Base-by-base conservation (phyloP, 1,284 basidiomycete genomes). In the Cryptococcus floricola region DNA sequence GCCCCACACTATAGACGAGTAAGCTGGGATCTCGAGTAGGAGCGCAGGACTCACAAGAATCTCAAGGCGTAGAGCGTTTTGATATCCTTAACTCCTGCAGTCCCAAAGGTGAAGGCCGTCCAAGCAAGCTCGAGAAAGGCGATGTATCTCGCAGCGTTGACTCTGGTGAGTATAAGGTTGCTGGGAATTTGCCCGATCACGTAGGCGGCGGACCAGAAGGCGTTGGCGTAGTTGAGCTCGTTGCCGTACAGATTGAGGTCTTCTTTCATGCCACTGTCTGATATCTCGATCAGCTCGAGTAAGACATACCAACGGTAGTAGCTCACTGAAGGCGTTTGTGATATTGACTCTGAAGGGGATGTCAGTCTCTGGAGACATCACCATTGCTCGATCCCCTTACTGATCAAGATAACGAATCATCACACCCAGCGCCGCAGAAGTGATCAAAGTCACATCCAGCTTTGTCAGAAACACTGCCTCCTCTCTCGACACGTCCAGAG, bases 161-260 rank as follows among this genome's bases (percentile, higher is more conserved):
- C 63, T 45, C 67, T 49, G 10, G 67, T 68, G 13, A 68, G 54
- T 16, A 68, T 44, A 23, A 69, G 53, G 47, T 67, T 69, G 39
- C 50, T 54, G 25, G 62, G 62, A 23, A 69, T 63, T 48, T 69
- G 67, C 13, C 67, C 65, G 39, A 66, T 57, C n/a, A 66, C 64
- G 50, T 68, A 68, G 19, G 64, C 66, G 10, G 65, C 66, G 25
- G 48, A 53, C 67, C 67, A 67, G 41, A 69, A 52, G 2, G 66
- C 65, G 45, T 67, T 69, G 16, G 64, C 66, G 44, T 70, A 70
- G 62, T 88, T 88, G 57, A 61, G 52, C 28, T 89, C 81, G 45
- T 82, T 85, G 42, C 86, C 86, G 53, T 80, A 76, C 83, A 89
- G 85, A 58, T 80, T 64, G 42, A 89, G 80, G 42, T 88, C 87